Percentiles rank a stretch among this genome's conserved stretches.
phyloP scores from a whole-genome alignment of 306 rosid genomes.

The Psophocarpus tetragonolobus region DNA sequence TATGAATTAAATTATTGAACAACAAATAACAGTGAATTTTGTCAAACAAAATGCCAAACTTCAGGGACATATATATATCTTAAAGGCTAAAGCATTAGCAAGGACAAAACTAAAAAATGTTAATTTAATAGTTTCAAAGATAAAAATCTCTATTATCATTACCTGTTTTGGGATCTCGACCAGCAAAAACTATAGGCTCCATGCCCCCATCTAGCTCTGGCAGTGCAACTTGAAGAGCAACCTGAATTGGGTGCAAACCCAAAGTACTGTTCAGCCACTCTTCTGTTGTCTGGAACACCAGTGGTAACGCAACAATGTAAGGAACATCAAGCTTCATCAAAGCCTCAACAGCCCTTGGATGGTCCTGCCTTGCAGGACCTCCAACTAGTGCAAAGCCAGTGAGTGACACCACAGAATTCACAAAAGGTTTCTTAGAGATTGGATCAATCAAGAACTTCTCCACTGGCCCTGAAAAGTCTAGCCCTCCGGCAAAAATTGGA shows the following conservation, averaged over 20 bases:
- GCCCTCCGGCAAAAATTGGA: neutral
- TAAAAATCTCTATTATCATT: neutral
- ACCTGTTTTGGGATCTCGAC: neutral
- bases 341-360: neutral
- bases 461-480: neutral
- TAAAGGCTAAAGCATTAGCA: slow-evolving; percentile 1
- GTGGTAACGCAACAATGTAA: neutral
- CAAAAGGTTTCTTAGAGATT: neutral
- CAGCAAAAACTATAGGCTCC: neutral
- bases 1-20: neutral
- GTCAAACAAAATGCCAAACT: neutral
- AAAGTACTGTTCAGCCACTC: slow-evolving; percentile 5
- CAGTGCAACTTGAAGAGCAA: neutral
- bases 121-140: neutral
- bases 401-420: neutral
- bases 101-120: neutral
- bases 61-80: neutral
- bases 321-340: neutral
- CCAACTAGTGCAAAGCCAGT: neutral
- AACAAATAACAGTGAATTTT: neutral
- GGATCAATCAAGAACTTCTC: slow-evolving; percentile 8
- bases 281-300: slow-evolving; percentile 11
- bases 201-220: neutral
- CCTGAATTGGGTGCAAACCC: neutral
- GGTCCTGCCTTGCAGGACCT: slow-evolving; percentile 4